Evolutionary conservation across 208 protist species (phyloP).

Genomic region (Endotrypanum monterogeii): DNA sequence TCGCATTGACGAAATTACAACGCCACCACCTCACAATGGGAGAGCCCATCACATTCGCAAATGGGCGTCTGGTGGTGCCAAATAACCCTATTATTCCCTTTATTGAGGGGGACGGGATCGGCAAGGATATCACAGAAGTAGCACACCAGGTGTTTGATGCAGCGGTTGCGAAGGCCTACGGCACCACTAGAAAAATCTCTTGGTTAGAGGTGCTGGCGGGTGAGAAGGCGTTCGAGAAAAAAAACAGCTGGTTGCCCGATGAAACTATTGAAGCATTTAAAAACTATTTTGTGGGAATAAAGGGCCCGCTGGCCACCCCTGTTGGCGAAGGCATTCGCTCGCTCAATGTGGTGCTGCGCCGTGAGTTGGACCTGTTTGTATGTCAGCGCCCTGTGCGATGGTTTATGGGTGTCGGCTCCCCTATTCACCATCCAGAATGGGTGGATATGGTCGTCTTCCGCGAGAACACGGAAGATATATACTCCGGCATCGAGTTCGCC

Average conservation of each 20-base stretch:
- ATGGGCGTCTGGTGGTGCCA: constrained; percentile 29
- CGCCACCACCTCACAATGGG: constrained; percentile 1
- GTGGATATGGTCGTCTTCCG: constrained; percentile 65
- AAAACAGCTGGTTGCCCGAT: constrained; percentile 36
- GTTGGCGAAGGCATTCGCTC: constrained; percentile 58
- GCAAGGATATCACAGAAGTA: constrained; percentile 42
- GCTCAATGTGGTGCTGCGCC: constrained; percentile 56
- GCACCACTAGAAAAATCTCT: constrained; percentile 26
- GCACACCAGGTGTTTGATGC: constrained; percentile 39
- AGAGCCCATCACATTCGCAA: constrained; percentile 20
- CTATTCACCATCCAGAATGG: constrained; percentile 45
- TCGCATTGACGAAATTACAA: neutral
- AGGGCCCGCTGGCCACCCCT: constrained; percentile 45
- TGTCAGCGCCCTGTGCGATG: constrained; percentile 53
- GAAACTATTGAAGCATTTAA: constrained; percentile 43
- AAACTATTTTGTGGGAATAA: constrained; percentile 39
- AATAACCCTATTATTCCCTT: constrained; percentile 45
- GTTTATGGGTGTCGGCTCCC: constrained; percentile 46
- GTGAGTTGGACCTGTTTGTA: constrained; percentile 49
- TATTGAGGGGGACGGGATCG: constrained; percentile 58
- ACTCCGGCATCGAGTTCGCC: constrained; percentile 54
- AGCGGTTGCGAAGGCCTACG: constrained; percentile 47
- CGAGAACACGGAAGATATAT: constrained; percentile 68
- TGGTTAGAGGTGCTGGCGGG: constrained; percentile 53
- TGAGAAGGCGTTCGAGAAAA: constrained; percentile 31